Percentiles rank a stretch among this genome's conserved stretches.
Conservation (phyloP, 768 basidiomycete genomes). For the Xerocomellus intermedius region DNA sequence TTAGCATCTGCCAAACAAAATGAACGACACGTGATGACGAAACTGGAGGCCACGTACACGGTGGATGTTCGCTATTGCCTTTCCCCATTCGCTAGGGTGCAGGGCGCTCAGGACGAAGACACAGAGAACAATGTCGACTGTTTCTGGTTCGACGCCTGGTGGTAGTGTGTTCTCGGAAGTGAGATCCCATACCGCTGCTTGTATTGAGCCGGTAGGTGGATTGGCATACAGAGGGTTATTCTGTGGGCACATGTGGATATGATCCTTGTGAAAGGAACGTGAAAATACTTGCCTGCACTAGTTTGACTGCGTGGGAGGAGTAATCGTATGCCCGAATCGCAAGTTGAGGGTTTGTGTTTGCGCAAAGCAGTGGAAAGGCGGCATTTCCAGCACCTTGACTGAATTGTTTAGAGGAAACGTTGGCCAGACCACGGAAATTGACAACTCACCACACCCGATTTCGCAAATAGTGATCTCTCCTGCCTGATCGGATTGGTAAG, state of each 20-base stretch:
- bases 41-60: slow-evolving; percentile 45
- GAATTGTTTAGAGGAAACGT: not conserved
- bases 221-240: slow-evolving; percentile 66
- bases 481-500: slow-evolving; percentile 48
- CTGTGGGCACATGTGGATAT: slow-evolving; percentile 36
- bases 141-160: slow-evolving; percentile 55
- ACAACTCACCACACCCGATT: slow-evolving; percentile 78
- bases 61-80: slow-evolving; percentile 78
- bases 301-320: slow-evolving; percentile 80
- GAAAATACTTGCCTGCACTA: slow-evolving; percentile 69
- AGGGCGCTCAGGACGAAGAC: slow-evolving; percentile 94
- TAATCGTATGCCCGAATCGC: slow-evolving; percentile 86
- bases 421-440: not conserved
- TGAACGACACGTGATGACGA: not conserved
- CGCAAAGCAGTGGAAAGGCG: slow-evolving; percentile 81
- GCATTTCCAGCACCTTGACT: slow-evolving; percentile 88
- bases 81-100: slow-evolving; percentile 89
- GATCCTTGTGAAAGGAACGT: not conserved
- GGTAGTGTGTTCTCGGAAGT: slow-evolving; percentile 64
- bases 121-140: slow-evolving; percentile 87
- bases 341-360: slow-evolving; percentile 79
- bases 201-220: slow-evolving; percentile 68
- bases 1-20: slow-evolving; percentile 67
- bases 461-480: slow-evolving; percentile 78
- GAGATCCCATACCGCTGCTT: slow-evolving; percentile 89